Conservation (phyloP, 2,329 filamentous ascomycete species). For the Trichophyton simii region DNA sequence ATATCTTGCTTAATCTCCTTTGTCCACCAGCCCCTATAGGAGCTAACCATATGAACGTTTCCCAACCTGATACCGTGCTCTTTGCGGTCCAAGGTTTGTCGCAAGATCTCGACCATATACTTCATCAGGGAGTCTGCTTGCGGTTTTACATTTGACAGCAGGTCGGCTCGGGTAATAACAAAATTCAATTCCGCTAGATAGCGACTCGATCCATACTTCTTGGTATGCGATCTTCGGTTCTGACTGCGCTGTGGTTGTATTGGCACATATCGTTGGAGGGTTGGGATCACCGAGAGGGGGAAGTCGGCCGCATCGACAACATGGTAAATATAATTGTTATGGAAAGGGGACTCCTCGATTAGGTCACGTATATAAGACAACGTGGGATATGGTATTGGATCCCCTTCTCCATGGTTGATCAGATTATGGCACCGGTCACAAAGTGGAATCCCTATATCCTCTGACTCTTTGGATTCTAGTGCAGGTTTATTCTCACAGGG, state of each 20-base stretch:
- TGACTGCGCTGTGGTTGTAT: constrained; percentile 62
- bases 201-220: constrained; percentile 53
- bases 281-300: constrained; percentile 78
- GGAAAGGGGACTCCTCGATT: constrained; percentile 76
- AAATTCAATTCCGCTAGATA: constrained; percentile 76
- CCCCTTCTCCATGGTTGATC: constrained; percentile 58
- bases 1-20: constrained; percentile 75
- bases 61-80: constrained; percentile 67
- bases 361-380: constrained; percentile 71
- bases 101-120: constrained; percentile 63
- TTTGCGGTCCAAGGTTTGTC: constrained; percentile 57
- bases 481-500: not conserved
- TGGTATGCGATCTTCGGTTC: constrained; percentile 62
- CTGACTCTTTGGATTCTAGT: not conserved
- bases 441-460: constrained; percentile 38
- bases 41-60: constrained; percentile 76
- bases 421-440: constrained; percentile 84
- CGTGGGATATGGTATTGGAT: constrained; percentile 66
- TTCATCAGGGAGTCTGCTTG: constrained; percentile 80
- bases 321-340: constrained; percentile 90
- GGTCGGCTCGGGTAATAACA: constrained; percentile 76
- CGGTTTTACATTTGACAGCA: constrained; percentile 70
- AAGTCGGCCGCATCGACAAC: constrained; percentile 93
- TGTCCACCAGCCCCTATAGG: constrained; percentile 84
- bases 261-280: constrained; percentile 56